Evolutionary conservation across 2,329 filamentous ascomycete genomes (phyloP).

Genomic region (Ophiocordyceps camponoti-floridani): DNA sequence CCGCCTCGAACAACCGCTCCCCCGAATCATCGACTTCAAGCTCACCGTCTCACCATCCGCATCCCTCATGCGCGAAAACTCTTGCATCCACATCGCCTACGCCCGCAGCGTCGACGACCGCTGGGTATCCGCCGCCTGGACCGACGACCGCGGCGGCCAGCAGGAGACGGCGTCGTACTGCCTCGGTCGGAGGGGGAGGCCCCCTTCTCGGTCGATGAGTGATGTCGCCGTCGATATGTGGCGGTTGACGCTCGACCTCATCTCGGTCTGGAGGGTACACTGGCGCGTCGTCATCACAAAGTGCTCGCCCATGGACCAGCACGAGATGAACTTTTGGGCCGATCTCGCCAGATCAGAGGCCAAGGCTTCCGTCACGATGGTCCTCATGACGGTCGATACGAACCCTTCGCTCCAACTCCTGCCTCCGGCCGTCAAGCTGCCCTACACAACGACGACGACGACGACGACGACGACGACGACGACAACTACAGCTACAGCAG

Average conservation of each 20-base stretch:
- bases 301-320: conserved; percentile 46
- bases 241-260: conserved; percentile 58
- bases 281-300: conserved; percentile 66
- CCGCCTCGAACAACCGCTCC: conserved; percentile 50
- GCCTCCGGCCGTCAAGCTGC: conserved; percentile 32
- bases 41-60: conserved; percentile 47
- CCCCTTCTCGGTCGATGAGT: conserved; percentile 31
- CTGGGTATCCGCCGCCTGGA: conserved; percentile 71
- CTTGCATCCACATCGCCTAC: conserved; percentile 66
- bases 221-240: conserved; percentile 62
- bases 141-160: conserved; percentile 55
- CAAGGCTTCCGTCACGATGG: conserved; percentile 32
- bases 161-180: conserved; percentile 61
- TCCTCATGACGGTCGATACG: conserved; percentile 47
- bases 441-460: conserved; percentile 24
- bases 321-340: conserved; percentile 45
- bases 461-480: conserved; percentile 52
- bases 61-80: conserved; percentile 61
- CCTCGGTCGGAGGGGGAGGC: conserved; percentile 38
- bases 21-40: conserved; percentile 60
- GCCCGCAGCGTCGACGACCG: conserved; percentile 55
- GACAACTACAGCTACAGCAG: conserved; percentile 35
- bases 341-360: conserved; percentile 32
- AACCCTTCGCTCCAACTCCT: conserved; percentile 45
- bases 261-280: conserved; percentile 50